phyloP scores from a whole-genome alignment of 331 rosid genomes.

The Quercus tomentella region DNA sequence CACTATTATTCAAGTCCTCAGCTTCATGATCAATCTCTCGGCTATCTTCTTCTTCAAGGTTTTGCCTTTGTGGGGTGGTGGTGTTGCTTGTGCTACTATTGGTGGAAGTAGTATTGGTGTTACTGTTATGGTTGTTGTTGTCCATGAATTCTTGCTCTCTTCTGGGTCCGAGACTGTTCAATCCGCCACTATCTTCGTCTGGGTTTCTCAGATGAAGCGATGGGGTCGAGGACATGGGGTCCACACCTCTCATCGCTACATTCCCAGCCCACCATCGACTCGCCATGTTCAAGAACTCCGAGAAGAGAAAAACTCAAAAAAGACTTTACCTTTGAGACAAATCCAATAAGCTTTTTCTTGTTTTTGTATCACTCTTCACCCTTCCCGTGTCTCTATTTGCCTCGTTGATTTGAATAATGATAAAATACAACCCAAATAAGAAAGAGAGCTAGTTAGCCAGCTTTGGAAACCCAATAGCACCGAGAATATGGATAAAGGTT shows the following conservation, averaged over 20 bases:
- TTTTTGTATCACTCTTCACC: background rate
- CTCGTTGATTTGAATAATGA: constrained; percentile 11
- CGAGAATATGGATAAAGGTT: background rate
- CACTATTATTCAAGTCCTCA: constrained; percentile 22
- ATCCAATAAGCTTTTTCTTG: background rate
- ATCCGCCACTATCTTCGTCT: constrained; percentile 27
- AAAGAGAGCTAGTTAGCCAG: background rate
- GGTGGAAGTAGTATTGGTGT: constrained; percentile 20
- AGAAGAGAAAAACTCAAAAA: background rate
- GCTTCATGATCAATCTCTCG: constrained; percentile 21
- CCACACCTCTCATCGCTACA: constrained; percentile 48
- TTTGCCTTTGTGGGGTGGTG: constrained; percentile 33
- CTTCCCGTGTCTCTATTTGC: constrained; percentile 3
- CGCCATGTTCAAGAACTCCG: constrained; percentile 40
- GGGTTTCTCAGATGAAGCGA: constrained; percentile 46
- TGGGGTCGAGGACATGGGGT: constrained; percentile 47
- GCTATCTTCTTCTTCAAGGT: constrained; percentile 41
- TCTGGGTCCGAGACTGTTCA: constrained; percentile 4
- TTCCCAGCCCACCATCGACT: constrained; percentile 93
- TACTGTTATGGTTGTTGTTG: constrained; percentile 1
- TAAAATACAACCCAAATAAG: constrained; percentile 1
- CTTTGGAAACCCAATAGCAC: constrained; percentile 3
- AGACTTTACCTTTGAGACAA: background rate
- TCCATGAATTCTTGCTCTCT: constrained; percentile 31
- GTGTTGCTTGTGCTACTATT: constrained; percentile 32